Percentiles rank a stretch among this genome's conserved stretches.
Conservation (phyloP, 768 basidiomycete genomes). For the Serendipita sp. region DNA sequence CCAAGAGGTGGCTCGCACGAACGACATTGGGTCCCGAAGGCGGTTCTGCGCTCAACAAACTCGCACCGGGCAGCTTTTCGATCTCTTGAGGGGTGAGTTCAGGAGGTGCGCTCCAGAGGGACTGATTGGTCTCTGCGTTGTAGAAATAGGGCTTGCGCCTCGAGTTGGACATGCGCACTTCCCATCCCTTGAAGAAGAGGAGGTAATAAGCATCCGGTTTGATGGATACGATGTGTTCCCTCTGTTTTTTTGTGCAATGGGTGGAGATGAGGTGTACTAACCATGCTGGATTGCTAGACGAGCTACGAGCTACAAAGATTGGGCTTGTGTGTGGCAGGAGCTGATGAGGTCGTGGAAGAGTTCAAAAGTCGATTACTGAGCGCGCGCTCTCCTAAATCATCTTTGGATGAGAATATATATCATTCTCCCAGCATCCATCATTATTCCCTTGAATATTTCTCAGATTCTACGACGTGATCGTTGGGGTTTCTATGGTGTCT, state of each 20-base stretch:
- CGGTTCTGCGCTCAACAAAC: constrained; percentile 1
- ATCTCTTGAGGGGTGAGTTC: constrained; percentile 49
- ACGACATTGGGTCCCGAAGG: neutral
- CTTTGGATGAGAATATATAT: too few species aligned
- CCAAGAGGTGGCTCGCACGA: constrained; percentile 85
- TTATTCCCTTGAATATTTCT: too few species aligned
- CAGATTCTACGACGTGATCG: too few species aligned
- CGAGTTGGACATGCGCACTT: constrained; percentile 74
- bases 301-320: too few species aligned
- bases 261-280: too few species aligned
- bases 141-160: constrained; percentile 75
- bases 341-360: too few species aligned
- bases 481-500: too few species aligned
- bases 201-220: neutral
- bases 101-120: constrained; percentile 64
- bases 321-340: too few species aligned
- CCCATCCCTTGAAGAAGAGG: constrained; percentile 41
- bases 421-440: too few species aligned
- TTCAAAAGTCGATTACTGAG: constrained; percentile 86
- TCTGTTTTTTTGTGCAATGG: too few species aligned
- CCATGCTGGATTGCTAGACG: constrained; percentile 55
- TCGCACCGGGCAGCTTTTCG: constrained; percentile 48
- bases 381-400: constrained; percentile 27
- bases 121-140: constrained; percentile 52
- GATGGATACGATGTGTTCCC: neutral